Conservation (phyloP, 2,329 filamentous ascomycete genomes). For the Colletotrichum sp. region DNA sequence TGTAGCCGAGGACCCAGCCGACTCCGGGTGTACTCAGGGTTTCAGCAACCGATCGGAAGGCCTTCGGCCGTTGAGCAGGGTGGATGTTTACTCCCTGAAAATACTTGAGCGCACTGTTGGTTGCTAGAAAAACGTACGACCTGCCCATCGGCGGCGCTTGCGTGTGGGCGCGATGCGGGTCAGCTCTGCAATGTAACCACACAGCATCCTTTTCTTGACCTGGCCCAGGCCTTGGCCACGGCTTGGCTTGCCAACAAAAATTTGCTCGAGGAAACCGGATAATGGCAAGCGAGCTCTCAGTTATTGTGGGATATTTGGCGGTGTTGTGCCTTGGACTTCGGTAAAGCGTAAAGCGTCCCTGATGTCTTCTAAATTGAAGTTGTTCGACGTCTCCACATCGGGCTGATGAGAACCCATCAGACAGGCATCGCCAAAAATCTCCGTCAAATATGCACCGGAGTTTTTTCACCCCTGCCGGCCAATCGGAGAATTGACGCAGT, state of each 20-base stretch:
- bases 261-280: neutral
- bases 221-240: neutral
- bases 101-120: neutral
- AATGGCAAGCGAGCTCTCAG: neutral
- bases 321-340: neutral
- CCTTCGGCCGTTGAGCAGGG: neutral
- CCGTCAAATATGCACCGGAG: slow-evolving; percentile 18
- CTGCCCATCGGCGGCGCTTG: neutral
- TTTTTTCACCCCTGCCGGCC: slow-evolving; percentile 6
- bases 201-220: neutral
- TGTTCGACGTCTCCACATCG: slow-evolving; percentile 3
- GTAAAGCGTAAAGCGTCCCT: neutral
- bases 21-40: neutral
- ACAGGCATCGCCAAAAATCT: slow-evolving; percentile 17
- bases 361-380: neutral
- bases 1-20: neutral
- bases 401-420: slow-evolving; percentile 1
- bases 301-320: neutral
- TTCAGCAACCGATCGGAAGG: neutral
- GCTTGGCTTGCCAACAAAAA: neutral
- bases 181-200: slow-evolving; percentile 15
- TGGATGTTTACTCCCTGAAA: neutral
- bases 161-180: slow-evolving; percentile 7
- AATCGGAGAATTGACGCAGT: slow-evolving; percentile 18
- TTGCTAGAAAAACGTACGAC: neutral